These are phyloP conservation scores for Lupinus albus DNA, from an alignment of 306 rosid genomes.

Conservation along the genomic window DNA sequence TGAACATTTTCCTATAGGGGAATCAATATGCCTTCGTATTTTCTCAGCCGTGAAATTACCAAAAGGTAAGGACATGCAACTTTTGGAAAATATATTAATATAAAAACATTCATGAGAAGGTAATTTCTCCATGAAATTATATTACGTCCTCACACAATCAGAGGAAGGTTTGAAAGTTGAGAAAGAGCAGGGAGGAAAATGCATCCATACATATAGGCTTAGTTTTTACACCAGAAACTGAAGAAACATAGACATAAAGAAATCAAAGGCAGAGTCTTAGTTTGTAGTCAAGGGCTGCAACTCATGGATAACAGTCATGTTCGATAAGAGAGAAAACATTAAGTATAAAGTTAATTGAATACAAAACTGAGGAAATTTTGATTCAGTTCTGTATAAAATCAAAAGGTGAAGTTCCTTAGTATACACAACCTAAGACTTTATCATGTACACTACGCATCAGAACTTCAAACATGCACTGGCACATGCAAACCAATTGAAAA, in stretches of 20 bases:
- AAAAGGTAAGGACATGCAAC: slow-evolving; percentile 1
- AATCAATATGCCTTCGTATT: not conserved
- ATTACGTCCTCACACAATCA: slow-evolving; percentile 13
- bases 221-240: not conserved
- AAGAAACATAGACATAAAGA: not conserved
- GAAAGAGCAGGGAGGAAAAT: not conserved
- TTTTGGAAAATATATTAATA: slow-evolving; percentile 12
- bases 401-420: not conserved
- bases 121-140: slow-evolving; percentile 4
- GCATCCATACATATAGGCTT: not conserved
- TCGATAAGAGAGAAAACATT: slow-evolving; percentile 15
- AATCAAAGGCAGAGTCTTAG: not conserved
- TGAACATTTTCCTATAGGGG: not conserved
- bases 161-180: not conserved
- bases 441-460: slow-evolving; percentile 10
- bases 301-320: not conserved
- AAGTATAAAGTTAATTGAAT: not conserved
- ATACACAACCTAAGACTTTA: slow-evolving; percentile 4
- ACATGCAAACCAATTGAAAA: not conserved
- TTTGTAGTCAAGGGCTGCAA: not conserved
- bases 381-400: not conserved
- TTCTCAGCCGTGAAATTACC: not conserved
- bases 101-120: not conserved
- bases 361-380: not conserved
- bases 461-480: not conserved